phyloP scores from a whole-genome alignment of 2,329 filamentous ascomycete genomes.

The Nannizzia gypsea region DNA sequence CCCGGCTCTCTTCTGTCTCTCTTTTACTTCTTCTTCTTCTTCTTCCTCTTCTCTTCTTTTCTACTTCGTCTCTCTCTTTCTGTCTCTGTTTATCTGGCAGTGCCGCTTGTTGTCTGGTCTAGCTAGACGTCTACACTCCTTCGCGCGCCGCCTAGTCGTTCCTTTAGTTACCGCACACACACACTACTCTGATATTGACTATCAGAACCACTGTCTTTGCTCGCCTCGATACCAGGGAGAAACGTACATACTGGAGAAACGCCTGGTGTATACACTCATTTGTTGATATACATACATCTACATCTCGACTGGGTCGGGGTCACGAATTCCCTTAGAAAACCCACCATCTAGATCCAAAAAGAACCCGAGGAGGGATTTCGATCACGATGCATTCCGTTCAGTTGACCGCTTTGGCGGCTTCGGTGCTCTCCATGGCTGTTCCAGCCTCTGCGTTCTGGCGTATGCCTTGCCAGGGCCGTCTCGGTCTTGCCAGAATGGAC shows the following conservation, averaged over 20 bases:
- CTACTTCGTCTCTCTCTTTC: background rate
- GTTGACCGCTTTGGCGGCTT: constrained; percentile 8
- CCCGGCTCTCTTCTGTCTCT: background rate
- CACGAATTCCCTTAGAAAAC: background rate
- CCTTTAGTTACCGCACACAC: background rate
- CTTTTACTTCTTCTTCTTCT: background rate
- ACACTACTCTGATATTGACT: constrained; percentile 4
- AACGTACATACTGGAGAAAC: background rate
- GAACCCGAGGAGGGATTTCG: background rate
- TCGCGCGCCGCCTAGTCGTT: constrained; percentile 5
- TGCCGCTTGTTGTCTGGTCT: background rate
- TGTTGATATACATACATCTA: background rate
- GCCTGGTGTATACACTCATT: background rate
- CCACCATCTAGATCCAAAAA: background rate
- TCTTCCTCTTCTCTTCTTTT: constrained; percentile 4
- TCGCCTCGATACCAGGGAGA: background rate
- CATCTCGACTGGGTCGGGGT: constrained; percentile 7
- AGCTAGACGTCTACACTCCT: background rate
- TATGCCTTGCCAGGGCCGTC: constrained; percentile 65
- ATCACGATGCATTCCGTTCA: constrained; percentile 9
- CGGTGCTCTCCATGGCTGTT: constrained; percentile 8
- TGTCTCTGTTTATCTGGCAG: background rate
- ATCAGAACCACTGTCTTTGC: constrained; percentile 1
- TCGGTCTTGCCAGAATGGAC: constrained; percentile 62
- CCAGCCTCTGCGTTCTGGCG: constrained; percentile 66